Evolutionary conservation across 805 yeast genomes (phyloP), one percentile per base, ranked within the genome.

Genomic region (Lipomyces yamadae): DNA sequence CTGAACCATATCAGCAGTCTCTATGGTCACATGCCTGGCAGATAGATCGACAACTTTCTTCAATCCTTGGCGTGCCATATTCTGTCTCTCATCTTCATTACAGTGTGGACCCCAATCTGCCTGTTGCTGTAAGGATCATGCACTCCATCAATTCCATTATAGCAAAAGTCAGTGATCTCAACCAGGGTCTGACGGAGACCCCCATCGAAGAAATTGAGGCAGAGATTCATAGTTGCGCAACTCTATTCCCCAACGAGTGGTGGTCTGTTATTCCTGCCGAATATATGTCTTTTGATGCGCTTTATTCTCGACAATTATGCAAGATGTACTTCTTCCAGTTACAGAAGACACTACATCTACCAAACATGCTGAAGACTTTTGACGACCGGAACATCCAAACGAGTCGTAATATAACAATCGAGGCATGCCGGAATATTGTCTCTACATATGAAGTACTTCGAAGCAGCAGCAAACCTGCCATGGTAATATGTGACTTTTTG

Each of bases 21-120:
- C 45, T 37, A 37, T 37, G 45, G 45, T 37, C 45, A 37, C 45
- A 37, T 11, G 45, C 45, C 45, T 37, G 45, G 45, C 45, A 37
- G 45, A 37, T 37, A n/a, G 45, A 37, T 37, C 45, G 45, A 37
- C 45, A 37, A 37, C 45, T 37, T 37, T 37, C 45, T 1, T 37
- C 45, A 3, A 37, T 37, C 45, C 45, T 37, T 37, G 45, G 45
- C 1, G 45, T 37, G 1, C 45, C 45, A 2, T 37, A 37, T 3
- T 3, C 45, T 3, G 45, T 37, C 3, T 6, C 45, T 37, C 45
- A 37, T 37, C 7, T n/a, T 1, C 45, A 37, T 1, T 3, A 1
- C 45, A 37, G 45, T 37, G 1, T 37, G 3, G 45, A 4, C 3
- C 45, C 45, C 3, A 3, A 3, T 37, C 45, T 3, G 45, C 45